Evolutionary conservation across 108 stramenopile genomes (phyloP), one percentile per base, ranked within the genome.

Genomic region (Licmophora abbreviata): DNA sequence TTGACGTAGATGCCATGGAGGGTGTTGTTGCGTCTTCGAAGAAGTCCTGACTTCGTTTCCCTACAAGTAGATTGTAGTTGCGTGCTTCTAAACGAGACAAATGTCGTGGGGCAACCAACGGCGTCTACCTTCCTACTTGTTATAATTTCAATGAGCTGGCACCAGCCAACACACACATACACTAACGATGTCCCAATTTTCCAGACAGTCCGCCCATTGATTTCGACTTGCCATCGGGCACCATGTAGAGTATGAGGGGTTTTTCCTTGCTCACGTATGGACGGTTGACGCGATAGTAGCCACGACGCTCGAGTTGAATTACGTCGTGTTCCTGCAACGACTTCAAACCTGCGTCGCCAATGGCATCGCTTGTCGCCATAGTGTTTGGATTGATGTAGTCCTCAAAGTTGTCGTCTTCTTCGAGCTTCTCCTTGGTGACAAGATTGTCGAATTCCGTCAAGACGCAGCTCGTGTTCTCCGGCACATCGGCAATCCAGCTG

Each of bases 361-460:
- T 66, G 0, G 85, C 88, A 40, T 71, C 58, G 5, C 89, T 92
- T 22, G 68, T 74, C 7, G 91, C 92, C 52, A 85, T 65, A 30
- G 91, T 94, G 35, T 64, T 64, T 1, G 89, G 85, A 69, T 95
- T 98, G 61, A 99, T 73, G 68, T 69, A 88, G 51, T 95, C 92
- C 54, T 94, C 76, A 60, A 97, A 90, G 34, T 97, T 80, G 36
- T 98, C 97, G 0, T 81, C 94, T 35, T 99, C 99, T 55, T 94
- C 94, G 29, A 95, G 62, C 58, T 92, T 91, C 22, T 80, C 77
- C 76, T 98, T 98, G 29, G 91, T 88, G 31, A 99, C 84, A 17
- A 99, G 74, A 63, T 97, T 83, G 69, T 99, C 99, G 65, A 95
- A 99, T 67, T 99, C 99, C 38, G 79, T 72, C 36, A 98, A 69